Evolutionary conservation across 2,329 filamentous ascomycete species (phyloP).

Genomic region (Aureobasidium sp.): DNA sequence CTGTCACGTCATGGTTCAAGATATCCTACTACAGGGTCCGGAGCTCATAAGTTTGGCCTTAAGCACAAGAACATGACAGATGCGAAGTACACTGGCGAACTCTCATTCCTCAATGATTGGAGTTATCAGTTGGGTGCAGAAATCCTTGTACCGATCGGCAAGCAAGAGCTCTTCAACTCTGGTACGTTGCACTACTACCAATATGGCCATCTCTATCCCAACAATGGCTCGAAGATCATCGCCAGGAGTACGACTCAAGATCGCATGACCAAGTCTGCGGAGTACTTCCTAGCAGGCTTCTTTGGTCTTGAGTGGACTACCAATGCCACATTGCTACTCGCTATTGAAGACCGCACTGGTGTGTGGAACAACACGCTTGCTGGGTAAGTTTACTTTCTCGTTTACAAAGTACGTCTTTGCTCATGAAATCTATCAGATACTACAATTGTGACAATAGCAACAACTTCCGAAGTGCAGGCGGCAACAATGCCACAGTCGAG

Average conservation of each 20-base stretch:
- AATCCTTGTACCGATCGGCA: conserved; percentile 63
- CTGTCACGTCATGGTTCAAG: conserved; percentile 64
- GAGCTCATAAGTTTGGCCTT: conserved; percentile 46
- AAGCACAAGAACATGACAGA: conserved; percentile 49
- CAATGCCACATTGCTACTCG: conserved; percentile 63
- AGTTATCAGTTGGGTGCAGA: conserved; percentile 60
- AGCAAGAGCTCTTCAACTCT: conserved; percentile 64
- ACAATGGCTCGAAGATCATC: conserved; percentile 63
- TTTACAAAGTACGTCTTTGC: background rate
- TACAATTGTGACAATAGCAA: conserved; percentile 56
- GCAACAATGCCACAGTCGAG: conserved; percentile 44
- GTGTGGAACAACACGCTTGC: conserved; percentile 59
- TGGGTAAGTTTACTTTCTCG: conserved; percentile 28
- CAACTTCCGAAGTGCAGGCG: conserved; percentile 36
- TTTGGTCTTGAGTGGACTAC: conserved; percentile 67
- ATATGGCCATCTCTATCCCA: conserved; percentile 59
- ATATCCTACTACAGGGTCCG: conserved; percentile 57
- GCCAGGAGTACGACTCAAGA: conserved; percentile 67
- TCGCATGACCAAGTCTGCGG: conserved; percentile 67
- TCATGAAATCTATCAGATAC: conserved; percentile 26
- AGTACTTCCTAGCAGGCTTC: conserved; percentile 72
- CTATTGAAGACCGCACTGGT: conserved; percentile 48
- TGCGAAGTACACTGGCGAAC: conserved; percentile 47
- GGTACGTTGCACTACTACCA: conserved; percentile 64
- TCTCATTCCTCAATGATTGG: conserved; percentile 63